Base-by-base conservation (phyloP, 352 stramenopile species). In the Pythium biforme region DNA sequence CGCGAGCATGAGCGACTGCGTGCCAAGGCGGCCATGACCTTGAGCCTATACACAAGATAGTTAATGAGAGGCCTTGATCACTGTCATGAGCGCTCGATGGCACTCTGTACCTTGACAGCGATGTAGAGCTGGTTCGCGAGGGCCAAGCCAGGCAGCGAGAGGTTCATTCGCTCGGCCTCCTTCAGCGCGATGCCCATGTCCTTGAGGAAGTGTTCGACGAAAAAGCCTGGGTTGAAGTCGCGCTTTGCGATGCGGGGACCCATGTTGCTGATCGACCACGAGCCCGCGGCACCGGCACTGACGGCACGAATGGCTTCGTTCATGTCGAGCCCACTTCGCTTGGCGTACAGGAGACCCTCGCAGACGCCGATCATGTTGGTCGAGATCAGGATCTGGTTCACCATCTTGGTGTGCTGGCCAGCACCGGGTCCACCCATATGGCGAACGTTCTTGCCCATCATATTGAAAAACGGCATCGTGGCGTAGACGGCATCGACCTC, bases 171-270 rank as follows among this genome's bases (percentile, higher is more conserved):
- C 51, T 92, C 73, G 1, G 88, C 87, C 66, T 96, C 88, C 55
- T 94, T 91, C 14, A 96, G 59, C 40, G 89, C 89, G 46, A 97
- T 97, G 19, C 88, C 86, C 82, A 97, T 92, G 59, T 97, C 89
- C 52, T 97, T 97, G 33, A 97, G 51, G 33, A 96, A 97, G 70
- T 97, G 88, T 46, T 97, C 87, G n/a, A 97, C 88, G 41, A 97
- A 92, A 68, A 97, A 97, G 5, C 89, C 89, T 43, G 89, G 88
- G 31, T 96, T 79, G 48, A 97, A 96, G 57, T 97, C 76, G 26
- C 88, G 81, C 64, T 95, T 94, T 22, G 81, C 80, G 49, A 97
- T 97, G 19, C 87, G 86, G 3, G 90, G 89, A 0, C 90, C 89
- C 73, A 96, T 81, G 64, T 96, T 96, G 62, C 80, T 93, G 54